Base-by-base conservation (phyloP, 1,139 yeast species). In the Debaryomycetaceae sp. region DNA sequence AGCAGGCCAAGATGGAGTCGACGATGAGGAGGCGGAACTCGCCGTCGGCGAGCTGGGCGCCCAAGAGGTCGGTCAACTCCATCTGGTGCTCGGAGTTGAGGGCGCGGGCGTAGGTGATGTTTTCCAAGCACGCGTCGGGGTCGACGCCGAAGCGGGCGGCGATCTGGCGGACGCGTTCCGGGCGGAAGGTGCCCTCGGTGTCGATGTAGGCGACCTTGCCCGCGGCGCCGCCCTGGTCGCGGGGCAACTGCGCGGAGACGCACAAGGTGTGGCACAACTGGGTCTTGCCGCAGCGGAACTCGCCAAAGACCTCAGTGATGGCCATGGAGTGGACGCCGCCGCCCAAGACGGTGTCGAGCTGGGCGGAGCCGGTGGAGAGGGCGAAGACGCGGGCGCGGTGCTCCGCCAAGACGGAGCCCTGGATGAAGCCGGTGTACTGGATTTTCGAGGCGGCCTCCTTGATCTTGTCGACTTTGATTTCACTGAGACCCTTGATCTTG, bases 191-290 rank as follows among this genome's bases (percentile, higher is more conserved):
- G n/a, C 18, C 26, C 18, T 24, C 18, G 16, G 26, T 24, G 12
- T 24, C 26, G n/a, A 24, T 24, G n/a, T 24, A 24, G 7, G 26
- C 26, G n/a, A 24, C 26, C 12, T 24, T 24, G n/a, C 18, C 26
- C 10, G 7, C 18, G 5, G 11, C 16, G 16, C 18, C 26, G 11
- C 26, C 26, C 18, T 6, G 6, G 6, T 24, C 26, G n/a, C 7
- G 7, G 5, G 26, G 26, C n/a, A 13, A 14, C 12, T 24, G 18
- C 10, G 26, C 18, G n/a, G 18, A 13, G 18, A 15, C 16, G 18
- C 26, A 24, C 7, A 24, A 11, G 18, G 18, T 24, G 26, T 22
- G 18, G 18, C 26, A 24, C 16, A 15, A 15, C 18, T 24, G 16
- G 16, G 26, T 24, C 14, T 24, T 24, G 8, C 18, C 18, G 14